Percentiles rank a stretch among this genome's conserved stretches.
Conservation (phyloP, 805 yeast species). For the Starmerella vaccinii region DNA sequence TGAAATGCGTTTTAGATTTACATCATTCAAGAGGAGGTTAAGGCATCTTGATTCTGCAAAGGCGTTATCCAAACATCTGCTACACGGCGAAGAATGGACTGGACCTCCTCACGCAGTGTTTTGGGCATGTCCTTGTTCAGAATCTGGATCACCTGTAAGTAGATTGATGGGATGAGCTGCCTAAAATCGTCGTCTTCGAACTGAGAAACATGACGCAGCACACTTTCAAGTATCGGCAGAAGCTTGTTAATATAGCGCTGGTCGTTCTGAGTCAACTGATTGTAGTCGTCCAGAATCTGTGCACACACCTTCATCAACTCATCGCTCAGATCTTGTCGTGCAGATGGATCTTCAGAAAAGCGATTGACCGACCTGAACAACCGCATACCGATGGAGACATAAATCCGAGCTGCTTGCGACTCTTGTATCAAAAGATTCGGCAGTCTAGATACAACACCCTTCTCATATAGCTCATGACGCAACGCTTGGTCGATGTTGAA, state of each 20-base stretch:
- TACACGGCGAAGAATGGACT: slow-evolving; percentile 34
- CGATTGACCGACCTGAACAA: slow-evolving; percentile 55
- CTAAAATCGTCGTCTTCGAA: slow-evolving; percentile 64
- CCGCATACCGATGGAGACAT: slow-evolving; percentile 67
- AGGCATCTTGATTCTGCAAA: background rate
- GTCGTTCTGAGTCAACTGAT: slow-evolving; percentile 56
- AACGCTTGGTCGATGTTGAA: slow-evolving; percentile 85
- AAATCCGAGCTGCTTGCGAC: slow-evolving; percentile 78
- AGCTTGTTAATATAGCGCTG: slow-evolving; percentile 71
- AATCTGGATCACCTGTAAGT: slow-evolving; percentile 26
- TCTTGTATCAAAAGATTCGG: slow-evolving; percentile 92
- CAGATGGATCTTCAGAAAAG: slow-evolving; percentile 38
- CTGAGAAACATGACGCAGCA: slow-evolving; percentile 69
- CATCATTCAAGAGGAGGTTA: too few relatives aligned
- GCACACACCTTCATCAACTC: slow-evolving; percentile 59
- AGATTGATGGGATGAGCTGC: slow-evolving; percentile 18
- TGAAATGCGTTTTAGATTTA: too few relatives aligned
- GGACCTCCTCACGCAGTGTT: slow-evolving; percentile 31
- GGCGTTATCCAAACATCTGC: slow-evolving; percentile 34
- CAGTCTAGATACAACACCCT: slow-evolving; percentile 81
- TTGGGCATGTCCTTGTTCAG: slow-evolving; percentile 32
- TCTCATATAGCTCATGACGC: slow-evolving; percentile 79
- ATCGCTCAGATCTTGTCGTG: slow-evolving; percentile 43
- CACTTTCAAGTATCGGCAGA: slow-evolving; percentile 87
- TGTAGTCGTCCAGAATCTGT: slow-evolving; percentile 58